Base-by-base conservation (phyloP, 1,139 yeast species). In the Kodamaea sp. region DNA sequence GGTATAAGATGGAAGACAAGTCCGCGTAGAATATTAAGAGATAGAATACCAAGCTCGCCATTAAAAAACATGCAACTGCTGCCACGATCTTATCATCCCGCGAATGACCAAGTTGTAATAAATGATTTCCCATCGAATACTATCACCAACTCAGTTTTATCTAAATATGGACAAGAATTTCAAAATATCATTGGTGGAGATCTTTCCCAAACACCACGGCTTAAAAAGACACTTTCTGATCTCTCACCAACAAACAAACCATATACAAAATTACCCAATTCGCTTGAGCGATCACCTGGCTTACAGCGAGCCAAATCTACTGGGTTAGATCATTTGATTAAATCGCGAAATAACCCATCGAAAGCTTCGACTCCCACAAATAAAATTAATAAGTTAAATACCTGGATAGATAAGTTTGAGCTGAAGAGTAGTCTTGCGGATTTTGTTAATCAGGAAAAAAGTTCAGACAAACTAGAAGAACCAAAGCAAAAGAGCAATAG, bases 1-100 rank as follows among this genome's bases (percentile, higher is more conserved):
- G 76, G 73, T 1, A 60, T 71, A 22, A 55, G 69, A 34, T 71
- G 77, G 77, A 59, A 53, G 36, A 58, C 59, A 5, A 66, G 69
- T 40, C 70, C 73, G 5, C 46, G 50, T 22, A 31, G 41, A 11
- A 36, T 34, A 7, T 30, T 37, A 29, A 39, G 41, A 30, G 44
- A 38, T 32, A 37, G 49, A n/a, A 36, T 57, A 10, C 57, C 55
- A 1, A 67, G 73, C 2, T 70, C 75, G 2, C 77, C 77, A 1
- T 52, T 71, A 42, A 64, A 55, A 34, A 55, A 54, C 29, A 46
- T 50, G 2, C 56, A 7, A 45, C 62, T 5, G 20, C 20, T 15
- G 20, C 20, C 20, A 15, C 20, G 20, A 4, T 15, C 20, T 15
- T 15, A 3, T 15, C 20, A 29, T 29, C 4, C 12, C 15, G 6